Evolutionary conservation across 371 early-diverging fungal genomes (phyloP), one percentile per base, ranked within the genome.

Genomic region (Mucor circinelloides): DNA sequence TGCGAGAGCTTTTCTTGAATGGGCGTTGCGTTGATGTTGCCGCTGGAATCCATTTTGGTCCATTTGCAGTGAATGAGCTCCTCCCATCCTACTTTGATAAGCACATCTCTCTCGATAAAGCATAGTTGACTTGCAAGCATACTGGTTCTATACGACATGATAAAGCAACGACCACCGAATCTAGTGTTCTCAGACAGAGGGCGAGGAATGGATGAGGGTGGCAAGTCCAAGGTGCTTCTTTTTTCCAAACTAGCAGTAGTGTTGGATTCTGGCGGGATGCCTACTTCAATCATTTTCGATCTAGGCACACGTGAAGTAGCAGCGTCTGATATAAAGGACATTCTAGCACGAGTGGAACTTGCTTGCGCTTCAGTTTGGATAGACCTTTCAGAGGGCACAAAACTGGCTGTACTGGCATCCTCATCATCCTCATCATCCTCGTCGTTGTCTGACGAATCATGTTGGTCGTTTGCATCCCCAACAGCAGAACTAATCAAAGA

Each of bases 1-100:
- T 62, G 19, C 13, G 48, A 32, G 10, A 3, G n/a, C 32, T 46
- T 19, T 17, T 54, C n/a, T 10, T 40, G n/a, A 4, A 40, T 52
- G 10, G 8, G 32, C n/a, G 31, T 10, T 17, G 58, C 2, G 17
- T 63, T 71, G 34, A 71, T 55, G 6, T 66, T 71, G 9, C 60
- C 65, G 31, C 69, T 69, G 10, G 68, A 54, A 15, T 71, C 73
- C 79, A 76, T 79, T 58, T 82, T 82, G 9, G 83, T 82, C 87
- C 89, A 88, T 10, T 82, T 84, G 40, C 86, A 83, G 44, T 87
- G 84, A 4, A 89, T 83, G 19, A 91, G 58, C 31, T 91, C 90
- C 66, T 86, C 83, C 91, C 91, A 91, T 12, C 79, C 80, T 15
- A 89, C 80, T 28, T 80, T 79, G n/a, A 75, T 70, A 15, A 91